phyloP scores from a whole-genome alignment of 139 green algal genomes.

The Picocystis salinarum region DNA sequence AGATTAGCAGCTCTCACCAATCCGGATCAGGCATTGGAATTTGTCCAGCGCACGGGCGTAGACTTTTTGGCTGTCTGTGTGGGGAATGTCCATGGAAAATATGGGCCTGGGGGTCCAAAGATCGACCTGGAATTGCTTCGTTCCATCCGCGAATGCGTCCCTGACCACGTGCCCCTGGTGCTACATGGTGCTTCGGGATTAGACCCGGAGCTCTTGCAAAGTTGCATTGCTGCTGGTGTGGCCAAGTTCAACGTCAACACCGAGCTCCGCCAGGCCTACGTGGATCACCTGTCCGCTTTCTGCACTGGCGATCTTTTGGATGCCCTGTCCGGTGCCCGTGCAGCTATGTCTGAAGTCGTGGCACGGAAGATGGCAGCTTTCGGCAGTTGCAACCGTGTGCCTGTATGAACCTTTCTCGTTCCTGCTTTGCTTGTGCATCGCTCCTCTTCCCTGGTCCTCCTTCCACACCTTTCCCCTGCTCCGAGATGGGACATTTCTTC shows the following conservation, averaged over 20 bases:
- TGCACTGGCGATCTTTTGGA: no score
- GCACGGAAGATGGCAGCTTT: no score
- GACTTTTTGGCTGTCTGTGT: constrained; percentile 16
- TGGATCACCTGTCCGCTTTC: constrained; percentile 13
- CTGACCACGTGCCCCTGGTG: constrained; percentile 3
- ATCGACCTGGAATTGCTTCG: constrained; percentile 10
- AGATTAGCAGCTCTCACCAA: constrained; percentile 13
- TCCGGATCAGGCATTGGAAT: constrained; percentile 9
- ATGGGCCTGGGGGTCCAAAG: constrained; percentile 12
- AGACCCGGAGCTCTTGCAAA: constrained; percentile 10
- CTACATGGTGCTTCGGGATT: constrained; percentile 19
- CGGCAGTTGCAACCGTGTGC: no score
- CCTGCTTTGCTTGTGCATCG: no score
- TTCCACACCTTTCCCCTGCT: no score
- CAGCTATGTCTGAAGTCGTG: no score
- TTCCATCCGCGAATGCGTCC: neutral
- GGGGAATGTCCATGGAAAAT: constrained; percentile 21
- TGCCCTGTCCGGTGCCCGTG: no score
- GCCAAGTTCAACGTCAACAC: constrained; percentile 28
- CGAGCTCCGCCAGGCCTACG: constrained; percentile 16
- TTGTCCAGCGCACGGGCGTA: constrained; percentile 8
- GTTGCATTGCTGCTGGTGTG: constrained; percentile 15
- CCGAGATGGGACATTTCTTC: no score
- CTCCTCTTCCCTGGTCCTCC: no score
- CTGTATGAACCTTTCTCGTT: no score